A percentile compares a stretch with the other conserved stretches of the same genome.
Evolutionary conservation across 257 asterid genomes (phyloP).

Genomic region (Solanum tacnaense): DNA sequence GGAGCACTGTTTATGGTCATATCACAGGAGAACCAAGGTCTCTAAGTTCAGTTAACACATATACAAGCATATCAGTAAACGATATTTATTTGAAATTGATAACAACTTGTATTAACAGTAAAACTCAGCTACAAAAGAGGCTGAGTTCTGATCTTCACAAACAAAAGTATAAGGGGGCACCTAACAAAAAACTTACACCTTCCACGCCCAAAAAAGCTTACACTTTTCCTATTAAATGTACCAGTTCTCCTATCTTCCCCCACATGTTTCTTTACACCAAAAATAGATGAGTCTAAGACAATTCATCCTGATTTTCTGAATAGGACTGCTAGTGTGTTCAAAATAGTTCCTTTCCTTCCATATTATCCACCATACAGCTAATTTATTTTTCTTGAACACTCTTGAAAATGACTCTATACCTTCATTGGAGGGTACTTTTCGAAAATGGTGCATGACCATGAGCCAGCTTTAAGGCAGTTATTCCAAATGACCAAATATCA

Average conservation of each 20-base stretch:
- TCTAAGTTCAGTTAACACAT: neutral
- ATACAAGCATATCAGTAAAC: neutral
- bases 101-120: neutral
- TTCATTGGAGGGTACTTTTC: conserved; percentile 93
- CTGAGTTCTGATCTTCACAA: neutral
- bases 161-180: neutral
- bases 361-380: neutral
- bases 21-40: conserved; percentile 13
- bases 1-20: conserved; percentile 99
- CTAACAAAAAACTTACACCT: neutral
- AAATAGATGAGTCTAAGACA: neutral
- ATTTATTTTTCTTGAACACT: neutral
- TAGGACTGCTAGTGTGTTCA: neutral
- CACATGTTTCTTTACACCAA: neutral
- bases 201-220: neutral
- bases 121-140: neutral
- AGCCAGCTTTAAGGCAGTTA: conserved; percentile 95
- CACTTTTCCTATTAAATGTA: neutral
- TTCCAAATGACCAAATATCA: conserved; percentile 97
- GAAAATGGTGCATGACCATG: conserved; percentile 99
- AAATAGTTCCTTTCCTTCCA: neutral
- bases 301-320: neutral
- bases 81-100: too few species aligned
- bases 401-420: conserved; percentile 28
- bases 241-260: neutral